Percentiles rank a stretch among this genome's conserved stretches.
Evolutionary conservation across 2,329 filamentous ascomycete species (phyloP).

Genomic region (Chaetomiaceae sp.): DNA sequence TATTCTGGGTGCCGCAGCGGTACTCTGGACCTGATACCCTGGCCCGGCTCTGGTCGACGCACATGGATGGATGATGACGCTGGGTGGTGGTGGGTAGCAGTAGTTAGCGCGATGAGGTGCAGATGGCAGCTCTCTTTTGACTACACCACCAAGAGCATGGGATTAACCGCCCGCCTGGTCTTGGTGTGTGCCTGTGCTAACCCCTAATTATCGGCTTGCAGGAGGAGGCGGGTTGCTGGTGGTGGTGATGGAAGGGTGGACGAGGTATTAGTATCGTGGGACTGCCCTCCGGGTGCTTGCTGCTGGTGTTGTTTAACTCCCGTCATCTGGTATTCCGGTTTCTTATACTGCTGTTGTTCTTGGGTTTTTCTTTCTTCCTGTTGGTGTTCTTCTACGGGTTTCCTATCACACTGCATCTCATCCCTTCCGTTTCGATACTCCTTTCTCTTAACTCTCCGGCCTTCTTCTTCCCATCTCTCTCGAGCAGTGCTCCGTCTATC

Average conservation of each 20-base stretch:
- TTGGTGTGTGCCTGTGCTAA: too few relatives aligned
- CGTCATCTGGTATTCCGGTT: background rate
- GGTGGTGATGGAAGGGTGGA: background rate
- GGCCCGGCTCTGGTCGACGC: background rate
- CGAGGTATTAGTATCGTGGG: conserved; percentile 19
- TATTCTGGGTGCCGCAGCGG: background rate
- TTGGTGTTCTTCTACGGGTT: conserved; percentile 1
- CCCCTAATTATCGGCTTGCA: conserved; percentile 2
- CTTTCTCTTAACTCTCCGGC: too few relatives aligned
- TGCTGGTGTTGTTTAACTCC: background rate
- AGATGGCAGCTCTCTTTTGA: background rate
- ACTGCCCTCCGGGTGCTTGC: conserved; percentile 5
- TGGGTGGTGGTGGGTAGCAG: conserved; percentile 1
- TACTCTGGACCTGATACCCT: background rate
- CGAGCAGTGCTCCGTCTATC: conserved; percentile 13
- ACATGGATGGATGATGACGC: background rate
- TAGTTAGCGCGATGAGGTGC: conserved; percentile 10
- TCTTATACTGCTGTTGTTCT: background rate
- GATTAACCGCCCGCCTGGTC: conserved; percentile 10
- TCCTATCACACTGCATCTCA: conserved; percentile 8
- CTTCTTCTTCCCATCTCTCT: background rate
- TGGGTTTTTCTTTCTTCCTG: conserved; percentile 1
- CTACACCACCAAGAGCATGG: background rate
- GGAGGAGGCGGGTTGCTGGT: background rate
- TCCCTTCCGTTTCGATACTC: conserved; percentile 3